Percentiles rank a stretch among this genome's conserved stretches.
Conservation (phyloP, 83 land plant genomes). For the Thuja plicata region DNA sequence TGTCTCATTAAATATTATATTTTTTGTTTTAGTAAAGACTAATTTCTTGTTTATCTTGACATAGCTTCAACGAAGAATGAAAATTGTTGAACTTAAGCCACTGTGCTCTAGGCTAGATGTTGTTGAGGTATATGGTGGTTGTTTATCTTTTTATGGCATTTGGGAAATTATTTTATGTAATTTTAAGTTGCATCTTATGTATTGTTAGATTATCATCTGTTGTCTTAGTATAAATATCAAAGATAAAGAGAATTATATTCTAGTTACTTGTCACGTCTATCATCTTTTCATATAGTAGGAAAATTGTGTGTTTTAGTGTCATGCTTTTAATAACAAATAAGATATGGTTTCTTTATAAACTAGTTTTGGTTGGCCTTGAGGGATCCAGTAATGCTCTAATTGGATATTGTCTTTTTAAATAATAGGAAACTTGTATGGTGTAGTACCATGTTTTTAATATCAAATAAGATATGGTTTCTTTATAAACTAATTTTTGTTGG, state of each 20-base stretch:
- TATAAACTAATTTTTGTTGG: no score
- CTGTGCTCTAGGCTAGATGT: conserved; percentile 93
- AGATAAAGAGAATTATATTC: background rate
- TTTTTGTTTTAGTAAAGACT: no score
- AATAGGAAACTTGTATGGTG: no score
- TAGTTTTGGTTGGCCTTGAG: background rate
- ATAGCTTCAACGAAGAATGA: no score
- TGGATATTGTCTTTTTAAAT: no score
- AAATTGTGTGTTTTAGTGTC: background rate
- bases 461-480: no score
- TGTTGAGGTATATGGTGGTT: conserved; percentile 68
- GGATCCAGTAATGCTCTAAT: background rate
- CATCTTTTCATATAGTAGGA: background rate
- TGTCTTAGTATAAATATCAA: background rate
- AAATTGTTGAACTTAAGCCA: conserved; percentile 93
- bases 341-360: background rate
- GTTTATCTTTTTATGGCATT: background rate
- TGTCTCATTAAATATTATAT: no score
- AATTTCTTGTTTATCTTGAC: no score
- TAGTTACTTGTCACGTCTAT: background rate
- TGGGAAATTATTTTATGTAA: no score
- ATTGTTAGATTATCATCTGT: background rate
- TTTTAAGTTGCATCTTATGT: no score
- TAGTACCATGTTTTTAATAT: no score
- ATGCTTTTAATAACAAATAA: background rate